Evolutionary conservation across 2,329 filamentous ascomycete species (phyloP).

Genomic region (Pezicula rhizophila): DNA sequence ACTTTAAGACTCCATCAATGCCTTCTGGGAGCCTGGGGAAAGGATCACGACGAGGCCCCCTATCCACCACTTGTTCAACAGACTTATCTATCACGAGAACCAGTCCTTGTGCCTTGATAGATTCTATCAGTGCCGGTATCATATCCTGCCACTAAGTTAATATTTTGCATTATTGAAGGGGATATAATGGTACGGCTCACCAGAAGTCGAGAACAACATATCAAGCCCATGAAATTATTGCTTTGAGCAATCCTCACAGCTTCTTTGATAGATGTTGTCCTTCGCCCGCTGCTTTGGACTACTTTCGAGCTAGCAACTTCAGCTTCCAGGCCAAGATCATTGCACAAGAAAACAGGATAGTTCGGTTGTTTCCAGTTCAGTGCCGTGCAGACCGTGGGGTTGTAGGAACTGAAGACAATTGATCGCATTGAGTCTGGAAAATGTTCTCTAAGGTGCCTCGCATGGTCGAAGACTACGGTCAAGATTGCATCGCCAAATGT

Average conservation of each 20-base stretch:
- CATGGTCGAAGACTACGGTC: conserved; percentile 84
- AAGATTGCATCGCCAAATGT: conserved; percentile 78
- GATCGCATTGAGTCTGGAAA: conserved; percentile 72
- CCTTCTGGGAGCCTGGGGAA: conserved; percentile 66
- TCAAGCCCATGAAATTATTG: conserved; percentile 97
- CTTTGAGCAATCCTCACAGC: conserved; percentile 86
- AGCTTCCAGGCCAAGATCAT: conserved; percentile 70
- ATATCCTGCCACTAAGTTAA: conserved; percentile 60
- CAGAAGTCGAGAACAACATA: conserved; percentile 81
- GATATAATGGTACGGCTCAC: conserved; percentile 45
- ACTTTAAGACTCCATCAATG: conserved; percentile 80
- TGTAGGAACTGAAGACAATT: conserved; percentile 92
- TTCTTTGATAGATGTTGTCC: conserved; percentile 86
- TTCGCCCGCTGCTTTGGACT: conserved; percentile 52
- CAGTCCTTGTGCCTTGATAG: conserved; percentile 89
- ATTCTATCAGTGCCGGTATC: conserved; percentile 84
- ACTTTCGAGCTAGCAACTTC: conserved; percentile 19
- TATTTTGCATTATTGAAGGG: not conserved
- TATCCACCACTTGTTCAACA: conserved; percentile 32
- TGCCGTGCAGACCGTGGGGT: conserved; percentile 81
- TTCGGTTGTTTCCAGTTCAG: conserved; percentile 99
- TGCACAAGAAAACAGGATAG: conserved; percentile 92
- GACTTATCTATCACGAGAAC: conserved; percentile 88
- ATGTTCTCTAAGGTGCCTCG: conserved; percentile 58
- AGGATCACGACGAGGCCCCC: conserved; percentile 35